Conservation (phyloP, 441 rosid species). For the Cnidoscolus chayamansa region DNA sequence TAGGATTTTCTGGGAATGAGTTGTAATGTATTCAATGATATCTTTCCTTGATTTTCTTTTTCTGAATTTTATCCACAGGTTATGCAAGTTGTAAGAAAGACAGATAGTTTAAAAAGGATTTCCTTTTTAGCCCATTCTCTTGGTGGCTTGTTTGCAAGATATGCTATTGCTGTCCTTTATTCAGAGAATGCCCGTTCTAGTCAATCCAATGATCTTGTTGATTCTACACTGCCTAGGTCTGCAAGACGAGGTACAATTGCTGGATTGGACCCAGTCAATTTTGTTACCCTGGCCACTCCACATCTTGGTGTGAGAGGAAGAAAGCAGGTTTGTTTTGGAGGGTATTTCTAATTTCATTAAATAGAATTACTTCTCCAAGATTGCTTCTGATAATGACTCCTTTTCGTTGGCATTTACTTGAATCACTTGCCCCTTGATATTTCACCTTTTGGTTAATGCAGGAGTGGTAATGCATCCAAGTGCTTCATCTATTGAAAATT, state of each 20-base stretch:
- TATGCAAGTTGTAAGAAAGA: constrained; percentile 60
- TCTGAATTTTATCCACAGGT: constrained; percentile 44
- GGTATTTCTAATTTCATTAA: not conserved
- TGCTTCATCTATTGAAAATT: not conserved
- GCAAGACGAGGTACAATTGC: constrained; percentile 59
- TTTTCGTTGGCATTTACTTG: not conserved
- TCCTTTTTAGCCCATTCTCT: constrained; percentile 95
- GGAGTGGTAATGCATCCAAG: not conserved
- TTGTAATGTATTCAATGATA: constrained; percentile 14
- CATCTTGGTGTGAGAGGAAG: constrained; percentile 94
- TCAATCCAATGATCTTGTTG: constrained; percentile 27
- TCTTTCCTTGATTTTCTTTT: constrained; percentile 1
- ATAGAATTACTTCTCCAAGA: not conserved
- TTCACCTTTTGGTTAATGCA: not conserved
- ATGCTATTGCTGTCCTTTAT: constrained; percentile 69
- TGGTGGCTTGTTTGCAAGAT: constrained; percentile 93
- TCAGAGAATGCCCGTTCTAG: constrained; percentile 34
- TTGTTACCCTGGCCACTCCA: constrained; percentile 92
- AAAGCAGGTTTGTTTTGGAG: constrained; percentile 67
- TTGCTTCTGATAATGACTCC: not conserved
- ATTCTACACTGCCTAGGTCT: constrained; percentile 34
- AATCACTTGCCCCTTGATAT: not conserved
- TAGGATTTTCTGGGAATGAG: not conserved
- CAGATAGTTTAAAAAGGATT: constrained; percentile 63
- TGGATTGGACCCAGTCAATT: constrained; percentile 83